These are phyloP conservation scores for Fraxinus nigra DNA, from an alignment of 305 asterid genomes.

Conservation along the genomic window DNA sequence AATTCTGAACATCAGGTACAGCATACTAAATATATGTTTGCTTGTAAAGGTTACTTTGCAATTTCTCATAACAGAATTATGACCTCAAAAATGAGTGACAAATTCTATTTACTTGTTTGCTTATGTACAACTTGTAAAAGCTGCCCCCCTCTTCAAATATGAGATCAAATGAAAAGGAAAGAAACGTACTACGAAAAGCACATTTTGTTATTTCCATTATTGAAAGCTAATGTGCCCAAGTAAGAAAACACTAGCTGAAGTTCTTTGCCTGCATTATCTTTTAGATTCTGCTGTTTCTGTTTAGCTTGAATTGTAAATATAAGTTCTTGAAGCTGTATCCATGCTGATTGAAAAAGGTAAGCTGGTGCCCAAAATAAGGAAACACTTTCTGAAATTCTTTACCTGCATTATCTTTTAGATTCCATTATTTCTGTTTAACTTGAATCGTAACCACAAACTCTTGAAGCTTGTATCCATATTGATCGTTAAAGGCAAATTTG, in stretches of 20 bases:
- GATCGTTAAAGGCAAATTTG: not conserved
- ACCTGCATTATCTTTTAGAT: not conserved
- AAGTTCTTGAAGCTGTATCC: not conserved
- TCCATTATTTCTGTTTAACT: not conserved
- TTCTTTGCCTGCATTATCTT: not conserved
- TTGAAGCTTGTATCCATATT: not conserved
- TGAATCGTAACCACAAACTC: not conserved
- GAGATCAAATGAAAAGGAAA: not conserved
- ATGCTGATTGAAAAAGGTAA: not conserved
- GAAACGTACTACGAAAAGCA: not conserved
- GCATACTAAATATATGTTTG: not conserved
- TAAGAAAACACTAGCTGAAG: not conserved
- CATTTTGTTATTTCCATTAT: not conserved
- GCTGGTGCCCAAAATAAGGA: not conserved
- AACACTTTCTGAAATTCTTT: not conserved
- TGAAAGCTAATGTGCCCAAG: not conserved
- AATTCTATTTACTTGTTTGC: not conserved
- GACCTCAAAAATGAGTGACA: conserved; percentile 5
- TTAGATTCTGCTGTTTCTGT: not conserved
- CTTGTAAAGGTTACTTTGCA: not conserved
- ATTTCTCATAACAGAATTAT: not conserved
- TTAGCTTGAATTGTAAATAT: not conserved
- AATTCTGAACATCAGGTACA: conserved; percentile 63
- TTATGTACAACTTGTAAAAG: not conserved
- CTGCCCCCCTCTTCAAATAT: not conserved